Conservation (phyloP, 176 grass and related monocot species). For the Aegilops speltoides region DNA sequence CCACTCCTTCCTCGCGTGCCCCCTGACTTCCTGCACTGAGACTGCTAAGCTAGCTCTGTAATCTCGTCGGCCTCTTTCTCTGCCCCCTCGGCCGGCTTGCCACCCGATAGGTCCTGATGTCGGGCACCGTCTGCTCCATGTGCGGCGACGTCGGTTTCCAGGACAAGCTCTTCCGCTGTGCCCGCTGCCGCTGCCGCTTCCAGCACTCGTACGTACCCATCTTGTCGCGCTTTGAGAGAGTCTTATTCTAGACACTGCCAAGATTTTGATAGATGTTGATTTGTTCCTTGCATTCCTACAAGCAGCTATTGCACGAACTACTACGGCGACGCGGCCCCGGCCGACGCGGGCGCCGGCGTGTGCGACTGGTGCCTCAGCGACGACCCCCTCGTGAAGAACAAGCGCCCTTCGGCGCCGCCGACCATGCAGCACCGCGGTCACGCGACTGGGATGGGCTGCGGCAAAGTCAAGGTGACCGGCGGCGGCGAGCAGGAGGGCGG, state of each 20-base stretch:
- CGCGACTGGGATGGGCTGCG: conserved; percentile 7
- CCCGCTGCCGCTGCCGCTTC: conserved; percentile 73
- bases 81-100: neutral
- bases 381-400: neutral
- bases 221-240: neutral
- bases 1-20: neutral
- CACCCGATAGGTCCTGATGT: neutral
- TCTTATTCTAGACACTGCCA: neutral
- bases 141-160: conserved; percentile 97
- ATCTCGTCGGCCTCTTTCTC: neutral
- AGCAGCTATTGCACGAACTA: conserved; percentile 93
- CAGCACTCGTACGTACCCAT: conserved; percentile 73
- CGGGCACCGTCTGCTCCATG: conserved; percentile 75
- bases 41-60: neutral
- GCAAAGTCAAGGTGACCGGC: conserved; percentile 30
- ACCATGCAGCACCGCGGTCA: conserved; percentile 1
- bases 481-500: conserved; percentile 29
- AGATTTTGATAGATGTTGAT: neutral
- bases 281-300: neutral
- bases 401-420: neutral
- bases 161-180: conserved; percentile 94
- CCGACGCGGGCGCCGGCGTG: conserved; percentile 35
- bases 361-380: conserved; percentile 95
- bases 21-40: neutral
- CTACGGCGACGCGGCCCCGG: conserved; percentile 58